These are phyloP conservation scores for Cutaneotrichosporon spelunceum DNA, from an alignment of 1,284 basidiomycete species.

Conservation along the genomic window DNA sequence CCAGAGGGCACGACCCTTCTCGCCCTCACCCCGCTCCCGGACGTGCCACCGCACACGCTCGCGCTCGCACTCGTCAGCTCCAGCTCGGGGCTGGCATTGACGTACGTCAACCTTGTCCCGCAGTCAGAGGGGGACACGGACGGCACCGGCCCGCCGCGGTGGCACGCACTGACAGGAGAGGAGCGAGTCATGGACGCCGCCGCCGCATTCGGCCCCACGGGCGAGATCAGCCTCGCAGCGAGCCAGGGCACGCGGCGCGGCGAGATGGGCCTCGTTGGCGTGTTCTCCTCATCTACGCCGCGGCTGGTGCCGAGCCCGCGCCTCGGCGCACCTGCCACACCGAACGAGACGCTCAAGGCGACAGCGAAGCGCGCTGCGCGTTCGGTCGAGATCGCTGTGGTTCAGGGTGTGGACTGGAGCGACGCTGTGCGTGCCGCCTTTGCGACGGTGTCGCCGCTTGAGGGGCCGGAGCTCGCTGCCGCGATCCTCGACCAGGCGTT, in stretches of 20 bases:
- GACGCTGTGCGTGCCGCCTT: constrained; percentile 37
- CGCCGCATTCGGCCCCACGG: constrained; percentile 2
- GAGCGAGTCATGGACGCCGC: constrained; percentile 12
- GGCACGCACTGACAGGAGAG: constrained; percentile 20
- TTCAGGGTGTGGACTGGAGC: constrained; percentile 36
- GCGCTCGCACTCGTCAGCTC: constrained; percentile 30
- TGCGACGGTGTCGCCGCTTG: constrained; percentile 17
- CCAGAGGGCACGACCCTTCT: constrained; percentile 27
- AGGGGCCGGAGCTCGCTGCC: constrained; percentile 22
- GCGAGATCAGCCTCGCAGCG: constrained; percentile 14
- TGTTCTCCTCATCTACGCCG: constrained; percentile 10
- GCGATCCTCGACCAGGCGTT: constrained; percentile 21
- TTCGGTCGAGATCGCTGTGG: constrained; percentile 27
- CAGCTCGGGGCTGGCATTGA: constrained; percentile 19
- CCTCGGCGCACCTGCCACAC: constrained; percentile 15
- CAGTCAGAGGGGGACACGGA: constrained; percentile 7
- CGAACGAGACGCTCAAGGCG: constrained; percentile 16
- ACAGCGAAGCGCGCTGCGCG: constrained; percentile 28
- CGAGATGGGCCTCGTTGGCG: constrained; percentile 31
- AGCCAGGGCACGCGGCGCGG: constrained; percentile 34
- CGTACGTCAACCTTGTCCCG: constrained; percentile 29
- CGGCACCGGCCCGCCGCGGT: constrained; percentile 13
- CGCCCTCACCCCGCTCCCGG: constrained; percentile 28
- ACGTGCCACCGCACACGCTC: constrained; percentile 29
- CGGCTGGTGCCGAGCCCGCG: constrained; percentile 18